phyloP scores from a whole-genome alignment of 129 eudicot species.

The Flaveria ramosissima region DNA sequence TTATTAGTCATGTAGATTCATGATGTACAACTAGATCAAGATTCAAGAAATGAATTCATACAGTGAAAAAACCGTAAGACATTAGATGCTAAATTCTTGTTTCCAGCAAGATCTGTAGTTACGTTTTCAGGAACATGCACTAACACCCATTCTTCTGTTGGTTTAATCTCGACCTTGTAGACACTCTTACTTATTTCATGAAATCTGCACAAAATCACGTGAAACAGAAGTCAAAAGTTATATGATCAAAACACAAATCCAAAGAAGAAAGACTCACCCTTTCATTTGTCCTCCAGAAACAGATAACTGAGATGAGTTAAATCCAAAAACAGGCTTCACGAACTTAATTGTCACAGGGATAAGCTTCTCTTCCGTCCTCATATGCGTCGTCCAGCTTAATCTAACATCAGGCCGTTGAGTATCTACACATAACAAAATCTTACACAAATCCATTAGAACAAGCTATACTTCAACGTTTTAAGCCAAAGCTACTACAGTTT shows the following conservation, averaged over 20 bases:
- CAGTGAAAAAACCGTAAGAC: slow-evolving; percentile 72
- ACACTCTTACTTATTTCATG: slow-evolving; percentile 53
- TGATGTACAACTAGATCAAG: not conserved
- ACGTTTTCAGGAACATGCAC: slow-evolving; percentile 72
- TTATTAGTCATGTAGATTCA: not conserved
- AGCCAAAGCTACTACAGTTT: not conserved
- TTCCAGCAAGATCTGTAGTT: slow-evolving; percentile 87
- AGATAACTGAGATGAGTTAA: slow-evolving; percentile 70
- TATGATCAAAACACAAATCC: not conserved
- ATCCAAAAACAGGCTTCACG: slow-evolving; percentile 83
- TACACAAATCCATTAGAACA: not conserved
- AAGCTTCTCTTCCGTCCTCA: slow-evolving; percentile 63
- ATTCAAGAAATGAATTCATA: slow-evolving; percentile 39
- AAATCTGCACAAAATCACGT: slow-evolving; percentile 51
- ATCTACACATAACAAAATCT: slow-evolving; percentile 49
- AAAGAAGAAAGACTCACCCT: slow-evolving; percentile 48
- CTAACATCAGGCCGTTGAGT: slow-evolving; percentile 73
- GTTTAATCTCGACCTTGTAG: slow-evolving; percentile 51
- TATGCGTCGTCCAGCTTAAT: slow-evolving; percentile 68
- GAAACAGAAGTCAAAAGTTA: not conserved
- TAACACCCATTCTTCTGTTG: slow-evolving; percentile 42
- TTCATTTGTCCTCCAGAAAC: slow-evolving; percentile 67
- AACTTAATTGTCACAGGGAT: slow-evolving; percentile 68
- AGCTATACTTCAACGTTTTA: slow-evolving; percentile 13
- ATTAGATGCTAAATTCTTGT: slow-evolving; percentile 70